Percentiles rank a stretch among this genome's conserved stretches.
Evolutionary conservation across 257 asterid genomes (phyloP).

Genomic region (Petunia secreta): DNA sequence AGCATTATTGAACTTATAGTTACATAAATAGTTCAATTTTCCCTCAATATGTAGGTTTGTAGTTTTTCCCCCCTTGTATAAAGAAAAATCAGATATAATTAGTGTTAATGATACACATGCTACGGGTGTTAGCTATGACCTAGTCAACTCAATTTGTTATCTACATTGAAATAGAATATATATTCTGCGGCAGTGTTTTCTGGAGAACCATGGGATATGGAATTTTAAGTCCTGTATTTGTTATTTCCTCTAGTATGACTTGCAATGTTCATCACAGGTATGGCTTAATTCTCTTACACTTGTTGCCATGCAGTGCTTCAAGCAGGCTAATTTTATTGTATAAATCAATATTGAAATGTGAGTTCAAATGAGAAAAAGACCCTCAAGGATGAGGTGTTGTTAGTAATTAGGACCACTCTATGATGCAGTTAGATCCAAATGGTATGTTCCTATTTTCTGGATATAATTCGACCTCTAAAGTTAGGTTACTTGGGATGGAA

Average conservation of each 20-base stretch:
- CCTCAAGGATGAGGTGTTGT: neutral
- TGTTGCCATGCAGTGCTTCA: neutral
- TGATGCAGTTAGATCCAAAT: too few species aligned
- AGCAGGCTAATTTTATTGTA: neutral
- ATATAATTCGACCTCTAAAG: too few species aligned
- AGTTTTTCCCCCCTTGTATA: neutral
- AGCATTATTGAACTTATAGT: neutral
- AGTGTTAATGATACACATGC: slow-evolving; percentile 20
- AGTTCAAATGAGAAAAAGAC: neutral
- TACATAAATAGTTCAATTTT: neutral
- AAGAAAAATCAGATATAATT: slow-evolving; percentile 11
- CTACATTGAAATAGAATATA: neutral
- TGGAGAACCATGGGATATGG: neutral
- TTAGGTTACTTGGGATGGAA: too few species aligned
- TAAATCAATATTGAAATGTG: neutral
- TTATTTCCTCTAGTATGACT: neutral
- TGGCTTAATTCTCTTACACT: too few species aligned
- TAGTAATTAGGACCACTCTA: neutral
- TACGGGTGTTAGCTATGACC: slow-evolving; percentile 8
- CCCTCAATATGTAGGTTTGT: slow-evolving; percentile 7
- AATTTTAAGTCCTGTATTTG: neutral
- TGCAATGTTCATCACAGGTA: neutral
- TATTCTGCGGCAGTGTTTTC: neutral
- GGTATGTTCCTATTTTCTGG: too few species aligned
- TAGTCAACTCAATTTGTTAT: neutral